phyloP scores from a whole-genome alignment of 768 basidiomycete species.

The Lactarius psammicola region DNA sequence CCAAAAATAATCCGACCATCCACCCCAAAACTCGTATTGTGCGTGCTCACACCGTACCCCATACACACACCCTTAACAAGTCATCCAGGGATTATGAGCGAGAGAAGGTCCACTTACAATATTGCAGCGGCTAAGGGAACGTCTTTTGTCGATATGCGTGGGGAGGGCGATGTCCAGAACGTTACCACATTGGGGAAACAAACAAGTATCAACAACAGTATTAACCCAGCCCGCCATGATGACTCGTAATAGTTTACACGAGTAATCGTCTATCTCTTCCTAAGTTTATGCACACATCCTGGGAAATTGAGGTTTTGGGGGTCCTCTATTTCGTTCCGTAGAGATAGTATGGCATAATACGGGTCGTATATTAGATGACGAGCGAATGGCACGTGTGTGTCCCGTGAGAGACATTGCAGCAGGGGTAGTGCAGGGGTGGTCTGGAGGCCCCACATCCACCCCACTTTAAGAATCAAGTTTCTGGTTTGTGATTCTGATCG shows the following conservation, averaged over 20 bases:
- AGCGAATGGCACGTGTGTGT: conserved; percentile 16
- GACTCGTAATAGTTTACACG: not conserved
- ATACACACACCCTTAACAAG: not conserved
- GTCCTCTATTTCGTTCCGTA: not conserved
- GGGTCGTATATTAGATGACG: not conserved
- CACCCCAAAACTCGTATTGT: not conserved
- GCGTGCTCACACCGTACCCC: not conserved
- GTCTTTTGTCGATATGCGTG: conserved; percentile 11
- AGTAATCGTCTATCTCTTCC: not conserved
- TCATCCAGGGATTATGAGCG: not conserved
- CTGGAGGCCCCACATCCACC: not conserved
- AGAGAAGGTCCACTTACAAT: conserved; percentile 47
- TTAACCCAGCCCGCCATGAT: not conserved
- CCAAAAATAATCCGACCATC: conserved; percentile 29
- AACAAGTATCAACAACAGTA: conserved; percentile 24
- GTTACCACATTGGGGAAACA: conserved; percentile 19
- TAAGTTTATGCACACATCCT: not conserved
- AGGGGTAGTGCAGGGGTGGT: too few species aligned
- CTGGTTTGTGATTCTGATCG: not conserved
- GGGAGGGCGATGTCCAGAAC: not conserved
- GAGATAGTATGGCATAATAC: conserved; percentile 2
- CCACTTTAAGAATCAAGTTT: not conserved
- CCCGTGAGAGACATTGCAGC: conserved; percentile 14
- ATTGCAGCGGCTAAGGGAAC: conserved; percentile 48
- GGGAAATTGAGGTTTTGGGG: not conserved